These are phyloP conservation scores for Silene uniflora DNA, from an alignment of 148 eudicot species.

Conservation along the genomic window DNA sequence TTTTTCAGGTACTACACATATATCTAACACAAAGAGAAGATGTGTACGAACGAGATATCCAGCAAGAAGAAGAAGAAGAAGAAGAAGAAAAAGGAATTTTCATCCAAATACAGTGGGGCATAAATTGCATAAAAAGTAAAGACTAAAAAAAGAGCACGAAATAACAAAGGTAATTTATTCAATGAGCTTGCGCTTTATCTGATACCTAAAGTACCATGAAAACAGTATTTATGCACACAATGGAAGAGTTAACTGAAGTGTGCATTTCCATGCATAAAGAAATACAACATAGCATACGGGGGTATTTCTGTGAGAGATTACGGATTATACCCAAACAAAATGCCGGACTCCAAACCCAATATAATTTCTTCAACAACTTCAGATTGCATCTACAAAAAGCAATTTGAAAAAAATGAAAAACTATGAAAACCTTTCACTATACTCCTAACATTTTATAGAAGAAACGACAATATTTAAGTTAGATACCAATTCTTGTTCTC, in stretches of 20 bases:
- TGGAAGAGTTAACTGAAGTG: slow-evolving; percentile 6
- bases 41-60: no score
- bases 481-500: slow-evolving; percentile 91
- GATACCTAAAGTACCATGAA: not conserved
- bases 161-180: not conserved
- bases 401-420: slow-evolving; percentile 9
- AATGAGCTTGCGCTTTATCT: not conserved
- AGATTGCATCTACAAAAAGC: slow-evolving; percentile 74
- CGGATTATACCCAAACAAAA: slow-evolving; percentile 76
- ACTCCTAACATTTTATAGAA: not conserved
- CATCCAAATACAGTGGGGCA: not conserved
- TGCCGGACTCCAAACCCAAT: slow-evolving; percentile 93
- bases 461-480: slow-evolving; percentile 8
- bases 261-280: not conserved
- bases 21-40: not conserved
- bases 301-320: slow-evolving; percentile 4
- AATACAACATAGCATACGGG: not conserved
- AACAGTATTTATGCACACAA: not conserved
- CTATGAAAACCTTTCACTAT: slow-evolving; percentile 1
- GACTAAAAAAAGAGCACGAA: not conserved
- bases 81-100: no score
- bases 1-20: not conserved
- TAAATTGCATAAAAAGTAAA: not conserved
- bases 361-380: slow-evolving; percentile 97
- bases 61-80: no score